Percentiles rank a stretch among this genome's conserved stretches.
Conservation (phyloP, 805 yeast species). For the Starmerella sp. region DNA sequence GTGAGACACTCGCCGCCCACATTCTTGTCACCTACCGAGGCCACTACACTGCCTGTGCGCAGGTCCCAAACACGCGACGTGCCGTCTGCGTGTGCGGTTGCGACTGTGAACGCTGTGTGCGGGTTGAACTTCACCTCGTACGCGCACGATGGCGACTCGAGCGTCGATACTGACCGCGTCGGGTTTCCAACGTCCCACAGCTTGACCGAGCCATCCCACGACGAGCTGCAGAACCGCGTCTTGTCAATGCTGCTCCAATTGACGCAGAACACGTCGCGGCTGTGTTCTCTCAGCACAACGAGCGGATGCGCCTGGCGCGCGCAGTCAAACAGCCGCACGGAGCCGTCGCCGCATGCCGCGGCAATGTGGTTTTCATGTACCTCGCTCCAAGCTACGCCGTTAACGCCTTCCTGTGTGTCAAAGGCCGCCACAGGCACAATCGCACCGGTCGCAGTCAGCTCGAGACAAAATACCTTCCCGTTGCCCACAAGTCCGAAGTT, state of each 20-base stretch:
- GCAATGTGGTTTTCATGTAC: conserved; percentile 74
- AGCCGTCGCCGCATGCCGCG: conserved; percentile 84
- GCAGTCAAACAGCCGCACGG: conserved; percentile 69
- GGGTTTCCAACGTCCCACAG: conserved; percentile 27
- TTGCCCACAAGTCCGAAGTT: conserved; percentile 93
- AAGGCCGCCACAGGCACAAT: conserved; percentile 46
- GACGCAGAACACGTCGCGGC: conserved; percentile 59
- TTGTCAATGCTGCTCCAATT: conserved; percentile 67
- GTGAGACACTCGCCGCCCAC: conserved; percentile 69
- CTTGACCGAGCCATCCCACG: conserved; percentile 89
- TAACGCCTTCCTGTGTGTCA: conserved; percentile 89
- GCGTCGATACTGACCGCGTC: conserved; percentile 6
- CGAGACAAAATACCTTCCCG: conserved; percentile 65
- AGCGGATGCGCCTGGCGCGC: conserved; percentile 31
- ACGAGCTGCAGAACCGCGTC: conserved; percentile 56
- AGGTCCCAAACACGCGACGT: conserved; percentile 73
- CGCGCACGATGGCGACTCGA: conserved; percentile 27
- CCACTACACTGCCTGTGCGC: conserved; percentile 35
- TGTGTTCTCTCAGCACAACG: conserved; percentile 47
- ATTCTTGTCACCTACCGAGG: conserved; percentile 46
- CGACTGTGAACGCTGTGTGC: conserved; percentile 58
- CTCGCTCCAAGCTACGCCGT: conserved; percentile 85
- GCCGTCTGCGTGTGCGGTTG: conserved; percentile 66
- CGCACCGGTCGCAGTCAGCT: conserved; percentile 56
- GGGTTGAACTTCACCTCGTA: conserved; percentile 77